These are phyloP conservation scores for Patellaria atrata DNA, from an alignment of 495 filamentous ascomycete genomes.

Conservation along the genomic window DNA sequence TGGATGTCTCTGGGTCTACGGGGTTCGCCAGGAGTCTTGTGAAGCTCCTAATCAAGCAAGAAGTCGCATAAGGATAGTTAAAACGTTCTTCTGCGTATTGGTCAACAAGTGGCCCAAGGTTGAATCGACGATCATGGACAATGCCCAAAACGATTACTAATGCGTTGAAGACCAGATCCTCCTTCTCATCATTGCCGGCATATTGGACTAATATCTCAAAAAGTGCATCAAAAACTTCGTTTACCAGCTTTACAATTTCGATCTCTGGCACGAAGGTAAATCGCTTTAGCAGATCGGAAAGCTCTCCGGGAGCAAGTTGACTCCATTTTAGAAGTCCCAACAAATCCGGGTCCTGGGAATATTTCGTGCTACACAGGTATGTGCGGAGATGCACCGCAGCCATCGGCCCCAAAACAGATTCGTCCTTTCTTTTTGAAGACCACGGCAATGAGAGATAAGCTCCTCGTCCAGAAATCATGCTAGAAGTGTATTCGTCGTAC, in stretches of 20 bases:
- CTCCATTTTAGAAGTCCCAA: conserved; percentile 78
- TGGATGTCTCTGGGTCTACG: conserved; percentile 62
- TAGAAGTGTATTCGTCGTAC: conserved; percentile 56
- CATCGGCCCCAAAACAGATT: conserved; percentile 56
- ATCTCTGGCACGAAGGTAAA: conserved; percentile 92
- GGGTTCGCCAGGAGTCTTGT: conserved; percentile 63
- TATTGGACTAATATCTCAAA: conserved; percentile 85
- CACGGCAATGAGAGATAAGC: conserved; percentile 78
- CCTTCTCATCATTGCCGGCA: conserved; percentile 75
- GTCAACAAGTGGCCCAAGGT: conserved; percentile 78
- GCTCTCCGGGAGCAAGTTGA: conserved; percentile 50
- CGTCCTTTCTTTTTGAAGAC: conserved; percentile 57
- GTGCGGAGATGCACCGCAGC: conserved; percentile 68
- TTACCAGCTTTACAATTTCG: conserved; percentile 86
- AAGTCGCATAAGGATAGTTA: conserved; percentile 84
- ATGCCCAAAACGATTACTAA: conserved; percentile 84
- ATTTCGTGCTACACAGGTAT: conserved; percentile 87
- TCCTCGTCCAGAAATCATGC: conserved; percentile 51
- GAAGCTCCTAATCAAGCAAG: conserved; percentile 83
- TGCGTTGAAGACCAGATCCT: conserved; percentile 83
- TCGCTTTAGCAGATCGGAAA: conserved; percentile 59
- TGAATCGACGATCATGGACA: conserved; percentile 87
- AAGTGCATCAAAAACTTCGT: conserved; percentile 79
- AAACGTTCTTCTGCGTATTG: conserved; percentile 80
- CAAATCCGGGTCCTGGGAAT: conserved; percentile 85